Conservation (phyloP, 805 yeast genomes). For the Pichia phayaonensis region DNA sequence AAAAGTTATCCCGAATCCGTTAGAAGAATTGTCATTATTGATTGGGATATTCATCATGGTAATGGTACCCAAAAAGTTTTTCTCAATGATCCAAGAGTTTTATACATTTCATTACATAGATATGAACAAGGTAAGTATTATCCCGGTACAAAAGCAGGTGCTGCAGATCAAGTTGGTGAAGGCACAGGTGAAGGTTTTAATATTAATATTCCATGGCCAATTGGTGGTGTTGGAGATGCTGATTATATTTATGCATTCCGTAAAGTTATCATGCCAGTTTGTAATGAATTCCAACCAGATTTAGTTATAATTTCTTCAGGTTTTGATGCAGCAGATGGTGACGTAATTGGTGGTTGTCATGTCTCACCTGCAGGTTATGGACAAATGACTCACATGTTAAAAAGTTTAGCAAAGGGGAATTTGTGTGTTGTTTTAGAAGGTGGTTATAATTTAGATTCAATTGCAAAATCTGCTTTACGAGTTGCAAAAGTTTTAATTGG, state of each 20-base stretch:
- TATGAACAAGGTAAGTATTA: conserved; percentile 88
- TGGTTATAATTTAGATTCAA: conserved; percentile 89
- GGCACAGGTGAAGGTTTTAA: conserved; percentile 82
- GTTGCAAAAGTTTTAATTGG: conserved; percentile 89
- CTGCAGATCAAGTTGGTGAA: conserved; percentile 72
- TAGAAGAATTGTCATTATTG: conserved; percentile 72
- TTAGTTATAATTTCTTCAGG: conserved; percentile 90
- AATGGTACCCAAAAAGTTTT: conserved; percentile 96
- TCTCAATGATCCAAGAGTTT: conserved; percentile 78
- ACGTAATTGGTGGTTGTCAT: conserved; percentile 92
- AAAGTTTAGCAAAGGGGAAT: conserved; percentile 81
- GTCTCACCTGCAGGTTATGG: conserved; percentile 95
- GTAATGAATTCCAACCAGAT: conserved; percentile 87
- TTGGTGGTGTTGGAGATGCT: conserved; percentile 88
- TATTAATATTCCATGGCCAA: conserved; percentile 91
- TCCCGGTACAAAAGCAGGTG: conserved; percentile 89
- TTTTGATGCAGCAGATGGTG: conserved; percentile 98
- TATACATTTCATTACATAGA: conserved; percentile 87
- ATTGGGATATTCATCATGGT: conserved; percentile 99
- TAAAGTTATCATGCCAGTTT: conserved; percentile 78
- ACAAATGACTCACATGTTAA: conserved; percentile 88
- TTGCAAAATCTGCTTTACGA: conserved; percentile 82
- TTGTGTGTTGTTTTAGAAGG: conserved; percentile 90
- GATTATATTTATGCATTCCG: conserved; percentile 91
- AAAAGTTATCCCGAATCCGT: conserved; percentile 84